These are phyloP conservation scores for Rhexocercosporidium sp. DNA, from an alignment of 2,329 filamentous ascomycete genomes.

Conservation along the genomic window DNA sequence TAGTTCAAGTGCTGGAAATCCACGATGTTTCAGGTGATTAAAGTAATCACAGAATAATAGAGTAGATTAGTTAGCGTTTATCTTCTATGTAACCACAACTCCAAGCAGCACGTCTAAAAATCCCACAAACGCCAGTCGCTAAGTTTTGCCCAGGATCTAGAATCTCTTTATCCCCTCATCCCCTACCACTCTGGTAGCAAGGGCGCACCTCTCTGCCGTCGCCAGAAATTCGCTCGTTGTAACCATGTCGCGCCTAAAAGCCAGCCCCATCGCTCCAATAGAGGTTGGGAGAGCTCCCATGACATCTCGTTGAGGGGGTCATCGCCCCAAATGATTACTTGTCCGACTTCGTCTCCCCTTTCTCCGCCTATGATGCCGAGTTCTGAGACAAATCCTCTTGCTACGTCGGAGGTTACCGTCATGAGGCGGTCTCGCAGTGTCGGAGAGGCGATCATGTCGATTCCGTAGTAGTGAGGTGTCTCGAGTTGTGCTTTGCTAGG, in stretches of 20 bases:
- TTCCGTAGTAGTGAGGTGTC: constrained; percentile 48
- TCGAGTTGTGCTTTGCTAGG: constrained; percentile 47
- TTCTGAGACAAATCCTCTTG: constrained; percentile 45
- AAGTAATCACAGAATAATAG: background rate
- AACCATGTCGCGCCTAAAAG: constrained; percentile 46
- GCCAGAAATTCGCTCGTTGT: constrained; percentile 49
- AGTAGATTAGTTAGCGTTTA: background rate
- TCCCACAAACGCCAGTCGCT: constrained; percentile 17
- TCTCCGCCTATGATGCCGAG: constrained; percentile 45
- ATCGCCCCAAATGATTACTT: constrained; percentile 50
- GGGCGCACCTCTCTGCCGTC: constrained; percentile 45
- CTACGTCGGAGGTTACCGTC: constrained; percentile 43
- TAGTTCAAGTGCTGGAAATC: background rate
- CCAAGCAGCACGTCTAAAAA: constrained; percentile 1
- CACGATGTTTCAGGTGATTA: background rate
- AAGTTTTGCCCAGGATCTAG: constrained; percentile 11
- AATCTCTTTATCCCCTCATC: background rate
- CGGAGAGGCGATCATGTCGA: constrained; percentile 49
- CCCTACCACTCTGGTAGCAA: constrained; percentile 43
- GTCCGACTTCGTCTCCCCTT: constrained; percentile 43
- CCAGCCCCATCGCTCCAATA: constrained; percentile 49
- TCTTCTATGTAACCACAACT: constrained; percentile 2
- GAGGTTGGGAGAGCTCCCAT: constrained; percentile 49
- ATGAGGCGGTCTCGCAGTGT: constrained; percentile 47
- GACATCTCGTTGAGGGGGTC: constrained; percentile 48